phyloP scores from a whole-genome alignment of 2,329 filamentous ascomycete genomes.

The Mycosphaerella sp. region DNA sequence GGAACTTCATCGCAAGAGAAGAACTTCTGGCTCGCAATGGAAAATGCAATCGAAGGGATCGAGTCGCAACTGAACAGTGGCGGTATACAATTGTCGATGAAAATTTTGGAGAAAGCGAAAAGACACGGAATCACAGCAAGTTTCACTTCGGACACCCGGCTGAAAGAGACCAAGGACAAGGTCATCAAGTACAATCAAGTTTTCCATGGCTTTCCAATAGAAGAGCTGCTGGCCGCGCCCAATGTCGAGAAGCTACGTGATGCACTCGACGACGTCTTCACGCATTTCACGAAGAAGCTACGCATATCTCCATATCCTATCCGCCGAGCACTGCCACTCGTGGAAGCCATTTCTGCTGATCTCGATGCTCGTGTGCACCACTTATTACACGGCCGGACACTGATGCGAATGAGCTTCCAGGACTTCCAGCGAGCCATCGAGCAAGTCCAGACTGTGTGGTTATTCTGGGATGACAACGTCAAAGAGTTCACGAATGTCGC shows the following conservation, averaged over 20 bases:
- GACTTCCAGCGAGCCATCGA: constrained; percentile 85
- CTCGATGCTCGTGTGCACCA: constrained; percentile 80
- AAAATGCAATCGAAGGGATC: constrained; percentile 84
- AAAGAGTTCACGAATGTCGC: constrained; percentile 98
- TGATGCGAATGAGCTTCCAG: constrained; percentile 87
- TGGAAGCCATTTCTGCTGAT: constrained; percentile 92
- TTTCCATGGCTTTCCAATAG: constrained; percentile 95
- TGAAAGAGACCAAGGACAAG: constrained; percentile 92
- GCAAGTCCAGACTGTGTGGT: constrained; percentile 78
- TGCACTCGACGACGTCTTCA: constrained; percentile 82
- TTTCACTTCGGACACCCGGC: constrained; percentile 88
- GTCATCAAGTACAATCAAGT: constrained; percentile 99
- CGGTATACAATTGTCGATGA: constrained; percentile 83
- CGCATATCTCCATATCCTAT: constrained; percentile 95
- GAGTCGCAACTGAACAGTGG: constrained; percentile 82
- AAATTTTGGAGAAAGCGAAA: constrained; percentile 94
- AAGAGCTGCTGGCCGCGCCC: constrained; percentile 88
- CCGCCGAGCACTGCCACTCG: constrained; percentile 81
- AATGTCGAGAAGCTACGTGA: constrained; percentile 84
- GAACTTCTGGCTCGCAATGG: constrained; percentile 98
- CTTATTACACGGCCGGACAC: constrained; percentile 73
- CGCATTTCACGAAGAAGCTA: constrained; percentile 94
- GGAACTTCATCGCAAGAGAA: constrained; percentile 92
- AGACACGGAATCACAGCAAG: constrained; percentile 96
- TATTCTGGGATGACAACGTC: constrained; percentile 88